Conservation (phyloP, 2,329 filamentous ascomycete genomes). For the Alternaria longipes region DNA sequence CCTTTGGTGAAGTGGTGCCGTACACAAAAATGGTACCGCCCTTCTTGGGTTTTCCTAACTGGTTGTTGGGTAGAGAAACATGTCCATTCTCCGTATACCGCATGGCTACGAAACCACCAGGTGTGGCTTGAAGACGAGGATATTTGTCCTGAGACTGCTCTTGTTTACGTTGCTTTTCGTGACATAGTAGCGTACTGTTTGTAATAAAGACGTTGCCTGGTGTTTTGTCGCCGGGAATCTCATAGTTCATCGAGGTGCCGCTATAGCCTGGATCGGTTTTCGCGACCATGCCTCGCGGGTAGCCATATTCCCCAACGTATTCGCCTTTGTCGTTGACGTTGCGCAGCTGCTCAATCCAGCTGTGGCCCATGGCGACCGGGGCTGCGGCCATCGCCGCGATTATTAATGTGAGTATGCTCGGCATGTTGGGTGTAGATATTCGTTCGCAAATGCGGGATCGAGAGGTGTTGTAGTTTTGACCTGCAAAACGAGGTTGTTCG, state of each 20-base stretch:
- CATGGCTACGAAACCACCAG: conserved; percentile 59
- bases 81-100: conserved; percentile 63
- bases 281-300: conserved; percentile 73
- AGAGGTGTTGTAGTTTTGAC: conserved; percentile 13
- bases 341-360: conserved; percentile 81
- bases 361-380: conserved; percentile 62
- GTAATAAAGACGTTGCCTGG: conserved; percentile 59
- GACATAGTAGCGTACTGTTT: conserved; percentile 68
- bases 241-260: conserved; percentile 64
- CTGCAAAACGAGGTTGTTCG: conserved; percentile 3
- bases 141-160: conserved; percentile 63
- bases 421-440: conserved; percentile 26
- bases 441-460: background rate
- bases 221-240: conserved; percentile 61
- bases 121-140: conserved; percentile 68
- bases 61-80: conserved; percentile 53
- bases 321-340: conserved; percentile 77
- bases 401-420: conserved; percentile 22
- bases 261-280: conserved; percentile 65
- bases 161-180: conserved; percentile 66
- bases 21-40: conserved; percentile 60
- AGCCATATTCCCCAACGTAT: conserved; percentile 76
- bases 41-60: conserved; percentile 54
- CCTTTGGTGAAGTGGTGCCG: conserved; percentile 58
- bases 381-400: conserved; percentile 32